Percentiles rank a stretch among this genome's conserved stretches.
Conservation (phyloP, 495 filamentous ascomycete species). For the Parathielavia hyrcaniae region DNA sequence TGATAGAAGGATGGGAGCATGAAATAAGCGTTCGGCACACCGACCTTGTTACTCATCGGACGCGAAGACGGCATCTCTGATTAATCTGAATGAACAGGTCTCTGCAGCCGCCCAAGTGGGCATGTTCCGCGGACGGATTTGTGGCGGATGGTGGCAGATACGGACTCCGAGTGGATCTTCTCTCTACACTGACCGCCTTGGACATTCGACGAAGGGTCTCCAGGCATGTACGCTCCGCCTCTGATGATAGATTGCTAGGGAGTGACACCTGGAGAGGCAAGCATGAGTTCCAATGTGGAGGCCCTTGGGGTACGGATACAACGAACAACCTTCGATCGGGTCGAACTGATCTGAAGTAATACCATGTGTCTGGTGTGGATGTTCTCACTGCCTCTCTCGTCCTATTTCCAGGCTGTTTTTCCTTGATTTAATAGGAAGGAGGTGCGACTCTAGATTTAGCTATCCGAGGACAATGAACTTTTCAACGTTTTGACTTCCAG, state of each 20-base stretch:
- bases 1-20: constrained; percentile 61
- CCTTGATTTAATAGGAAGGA: no score
- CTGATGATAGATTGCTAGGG: background rate
- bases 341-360: no score
- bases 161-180: constrained; percentile 11
- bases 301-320: no score
- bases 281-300: no score
- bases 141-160: background rate
- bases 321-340: no score
- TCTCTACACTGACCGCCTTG: background rate
- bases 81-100: constrained; percentile 36
- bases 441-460: no score
- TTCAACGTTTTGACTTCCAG: no score
- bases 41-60: constrained; percentile 92
- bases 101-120: constrained; percentile 12
- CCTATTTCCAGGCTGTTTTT: no score
- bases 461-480: no score
- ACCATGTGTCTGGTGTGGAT: no score
- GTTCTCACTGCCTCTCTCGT: no score
- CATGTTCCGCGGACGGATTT: background rate
- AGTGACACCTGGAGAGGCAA: no score
- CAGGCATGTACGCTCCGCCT: background rate
- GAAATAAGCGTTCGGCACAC: constrained; percentile 99
- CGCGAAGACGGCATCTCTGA: constrained; percentile 99
- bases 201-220: background rate